These are phyloP conservation scores for Schwanniomyces vanrijiae DNA, from an alignment of 805 yeast species.

Conservation along the genomic window DNA sequence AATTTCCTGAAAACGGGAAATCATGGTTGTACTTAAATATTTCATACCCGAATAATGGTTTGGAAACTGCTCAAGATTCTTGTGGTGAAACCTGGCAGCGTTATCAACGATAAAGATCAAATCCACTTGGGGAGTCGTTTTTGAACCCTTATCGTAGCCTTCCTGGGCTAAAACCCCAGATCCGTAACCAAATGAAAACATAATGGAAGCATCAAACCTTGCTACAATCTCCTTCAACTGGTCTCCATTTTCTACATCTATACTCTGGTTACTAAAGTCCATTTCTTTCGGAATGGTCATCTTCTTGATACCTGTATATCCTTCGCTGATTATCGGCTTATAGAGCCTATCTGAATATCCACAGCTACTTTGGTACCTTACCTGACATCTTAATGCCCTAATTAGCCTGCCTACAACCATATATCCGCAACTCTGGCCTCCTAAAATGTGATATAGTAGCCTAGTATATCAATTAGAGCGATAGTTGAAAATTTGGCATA, in stretches of 20 bases:
- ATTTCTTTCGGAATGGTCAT: constrained; percentile 48
- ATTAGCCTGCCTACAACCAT: neutral
- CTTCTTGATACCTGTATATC: constrained; percentile 21
- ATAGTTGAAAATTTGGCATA: neutral
- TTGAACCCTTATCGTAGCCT: constrained; percentile 29
- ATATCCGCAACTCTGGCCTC: neutral
- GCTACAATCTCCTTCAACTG: constrained; percentile 50
- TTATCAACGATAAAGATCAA: constrained; percentile 78
- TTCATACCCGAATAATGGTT: constrained; percentile 75
- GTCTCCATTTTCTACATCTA: constrained; percentile 39
- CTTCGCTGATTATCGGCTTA: constrained; percentile 25
- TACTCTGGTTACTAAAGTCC: constrained; percentile 55
- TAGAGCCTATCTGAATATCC: constrained; percentile 26
- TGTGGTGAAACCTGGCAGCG: constrained; percentile 73
- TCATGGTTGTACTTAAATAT: constrained; percentile 48
- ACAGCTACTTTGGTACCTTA: constrained; percentile 8
- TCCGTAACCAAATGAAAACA: constrained; percentile 90
- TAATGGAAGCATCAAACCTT: constrained; percentile 68
- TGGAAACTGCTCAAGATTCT: constrained; percentile 66
- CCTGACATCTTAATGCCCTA: neutral
- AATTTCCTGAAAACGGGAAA: constrained; percentile 57
- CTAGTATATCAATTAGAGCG: too few species aligned
- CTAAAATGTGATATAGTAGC: too few species aligned
- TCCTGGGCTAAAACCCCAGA: constrained; percentile 85
- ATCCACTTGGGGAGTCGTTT: constrained; percentile 62